phyloP scores from a whole-genome alignment of 495 filamentous ascomycete genomes.

The Chlorociboria aeruginascens region DNA sequence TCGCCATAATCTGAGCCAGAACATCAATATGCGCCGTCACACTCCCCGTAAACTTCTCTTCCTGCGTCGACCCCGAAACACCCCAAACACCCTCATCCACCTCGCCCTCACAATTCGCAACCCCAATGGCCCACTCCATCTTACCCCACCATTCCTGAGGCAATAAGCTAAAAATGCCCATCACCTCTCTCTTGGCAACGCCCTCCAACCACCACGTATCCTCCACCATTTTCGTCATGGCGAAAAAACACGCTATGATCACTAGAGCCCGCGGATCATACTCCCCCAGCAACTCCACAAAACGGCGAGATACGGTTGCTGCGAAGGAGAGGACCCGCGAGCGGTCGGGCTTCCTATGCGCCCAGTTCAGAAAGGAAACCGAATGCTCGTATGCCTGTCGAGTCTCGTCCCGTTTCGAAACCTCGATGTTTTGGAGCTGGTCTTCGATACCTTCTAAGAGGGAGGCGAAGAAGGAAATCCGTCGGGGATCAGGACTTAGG shows the following conservation, averaged over 20 bases:
- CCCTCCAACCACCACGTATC: constrained; percentile 44
- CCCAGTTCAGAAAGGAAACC: constrained; percentile 44
- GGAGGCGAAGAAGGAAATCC: constrained; percentile 35
- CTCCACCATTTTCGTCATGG: constrained; percentile 39
- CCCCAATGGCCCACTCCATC: constrained; percentile 41
- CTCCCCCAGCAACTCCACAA: constrained; percentile 37
- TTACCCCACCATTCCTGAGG: constrained; percentile 40
- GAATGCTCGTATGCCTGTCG: constrained; percentile 42
- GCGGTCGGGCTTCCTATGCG: constrained; percentile 38
- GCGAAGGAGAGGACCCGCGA: constrained; percentile 40
- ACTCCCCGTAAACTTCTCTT: constrained; percentile 2
- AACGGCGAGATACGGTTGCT: constrained; percentile 46
- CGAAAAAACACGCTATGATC: constrained; percentile 44
- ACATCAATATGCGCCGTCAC: constrained; percentile 15
- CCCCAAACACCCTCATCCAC: constrained; percentile 40
- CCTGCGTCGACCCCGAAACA: not conserved
- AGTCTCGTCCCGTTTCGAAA: constrained; percentile 22
- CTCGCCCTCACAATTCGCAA: constrained; percentile 27
- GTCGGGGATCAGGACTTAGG: constrained; percentile 29
- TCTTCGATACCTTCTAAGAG: constrained; percentile 37
- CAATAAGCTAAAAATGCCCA: constrained; percentile 39
- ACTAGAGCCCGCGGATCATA: constrained; percentile 40
- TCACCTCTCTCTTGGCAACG: constrained; percentile 41
- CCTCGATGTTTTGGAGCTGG: constrained; percentile 23
- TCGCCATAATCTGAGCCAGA: constrained; percentile 8